phyloP scores from a whole-genome alignment of 495 filamentous ascomycete genomes.

The Viridothelium virens region DNA sequence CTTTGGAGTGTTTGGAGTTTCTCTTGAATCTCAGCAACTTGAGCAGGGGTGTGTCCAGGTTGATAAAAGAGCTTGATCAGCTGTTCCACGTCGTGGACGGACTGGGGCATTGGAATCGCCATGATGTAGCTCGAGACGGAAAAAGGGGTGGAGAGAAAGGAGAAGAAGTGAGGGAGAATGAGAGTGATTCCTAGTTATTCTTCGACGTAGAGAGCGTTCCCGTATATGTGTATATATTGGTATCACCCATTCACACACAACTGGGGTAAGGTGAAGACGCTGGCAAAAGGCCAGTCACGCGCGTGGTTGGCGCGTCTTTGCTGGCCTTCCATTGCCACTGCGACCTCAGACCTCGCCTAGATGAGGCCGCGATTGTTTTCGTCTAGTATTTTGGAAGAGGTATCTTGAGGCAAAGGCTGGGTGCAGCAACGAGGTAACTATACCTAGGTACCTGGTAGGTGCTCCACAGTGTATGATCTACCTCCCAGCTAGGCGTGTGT shows the following conservation, averaged over 20 bases:
- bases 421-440: background rate
- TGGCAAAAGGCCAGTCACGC: background rate
- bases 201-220: too few relatives aligned
- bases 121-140: background rate
- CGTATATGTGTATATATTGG: background rate
- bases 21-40: constrained; percentile 62
- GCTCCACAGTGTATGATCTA: background rate
- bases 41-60: constrained; percentile 49
- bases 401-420: too few relatives aligned
- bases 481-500: too few relatives aligned
- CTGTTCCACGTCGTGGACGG: constrained; percentile 1
- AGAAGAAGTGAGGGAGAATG: background rate
- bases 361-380: too few relatives aligned
- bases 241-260: background rate
- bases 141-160: background rate
- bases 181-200: background rate
- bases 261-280: background rate
- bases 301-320: background rate
- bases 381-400: too few relatives aligned
- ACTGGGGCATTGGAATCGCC: background rate
- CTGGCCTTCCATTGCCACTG: background rate
- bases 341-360: background rate
- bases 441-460: background rate
- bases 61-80: constrained; percentile 53
- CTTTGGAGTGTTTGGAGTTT: constrained; percentile 69